A percentile compares a stretch with the other conserved stretches of the same genome.
phyloP scores from a whole-genome alignment of 2,329 filamentous ascomycete genomes.

The Fonsecaea nubica region DNA sequence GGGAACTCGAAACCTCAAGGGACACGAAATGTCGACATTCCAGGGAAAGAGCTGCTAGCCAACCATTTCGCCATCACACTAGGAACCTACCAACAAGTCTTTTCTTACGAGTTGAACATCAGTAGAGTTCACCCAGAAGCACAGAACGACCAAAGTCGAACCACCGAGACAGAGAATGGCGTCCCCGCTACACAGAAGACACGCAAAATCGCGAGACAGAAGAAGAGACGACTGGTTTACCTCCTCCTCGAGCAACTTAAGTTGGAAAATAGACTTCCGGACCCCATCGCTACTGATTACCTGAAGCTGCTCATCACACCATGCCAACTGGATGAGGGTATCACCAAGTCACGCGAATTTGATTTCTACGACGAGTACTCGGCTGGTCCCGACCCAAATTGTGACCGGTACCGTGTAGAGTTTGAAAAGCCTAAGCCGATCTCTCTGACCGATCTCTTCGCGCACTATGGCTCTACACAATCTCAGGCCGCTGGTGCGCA shows the following conservation, averaged over 20 bases:
- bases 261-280: not conserved
- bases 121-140: not conserved
- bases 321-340: not conserved
- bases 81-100: constrained; percentile 13
- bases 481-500: not conserved
- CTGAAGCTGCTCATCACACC: not conserved
- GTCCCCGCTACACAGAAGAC: not conserved
- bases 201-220: not conserved
- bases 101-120: constrained; percentile 17
- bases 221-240: constrained; percentile 10
- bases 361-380: constrained; percentile 6
- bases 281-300: constrained; percentile 11
- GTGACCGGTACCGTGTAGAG: not conserved
- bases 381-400: not conserved
- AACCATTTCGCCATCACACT: constrained; percentile 27
- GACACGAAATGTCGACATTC: not conserved
- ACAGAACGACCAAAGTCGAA: not conserved
- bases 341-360: not conserved
- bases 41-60: constrained; percentile 12
- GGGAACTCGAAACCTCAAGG: not conserved
- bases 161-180: not conserved
- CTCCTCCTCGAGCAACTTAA: not conserved
- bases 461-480: not conserved
- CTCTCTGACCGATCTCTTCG: not conserved
- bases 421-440: not conserved